These are phyloP conservation scores for Endothia cerciana DNA, from an alignment of 2,329 filamentous ascomycete species.

Conservation along the genomic window DNA sequence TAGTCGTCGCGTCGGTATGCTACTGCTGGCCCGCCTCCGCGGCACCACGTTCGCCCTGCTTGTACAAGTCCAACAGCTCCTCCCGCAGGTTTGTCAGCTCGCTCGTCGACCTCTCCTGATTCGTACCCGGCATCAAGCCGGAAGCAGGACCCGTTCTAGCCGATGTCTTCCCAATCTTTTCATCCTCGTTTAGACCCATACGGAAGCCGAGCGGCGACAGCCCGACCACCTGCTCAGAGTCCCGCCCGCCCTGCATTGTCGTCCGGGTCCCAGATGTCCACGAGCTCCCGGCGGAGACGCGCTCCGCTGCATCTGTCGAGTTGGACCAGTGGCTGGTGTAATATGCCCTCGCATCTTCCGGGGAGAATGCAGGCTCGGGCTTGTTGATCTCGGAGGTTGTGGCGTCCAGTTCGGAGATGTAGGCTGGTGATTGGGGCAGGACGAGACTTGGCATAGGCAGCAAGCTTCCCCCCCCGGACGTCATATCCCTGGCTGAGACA, in stretches of 20 bases:
- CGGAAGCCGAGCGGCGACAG: constrained; percentile 15
- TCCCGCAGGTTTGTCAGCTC: constrained; percentile 15
- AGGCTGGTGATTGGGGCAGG: constrained; percentile 5
- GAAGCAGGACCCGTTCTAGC: background rate
- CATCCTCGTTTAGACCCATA: background rate
- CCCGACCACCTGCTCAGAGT: background rate
- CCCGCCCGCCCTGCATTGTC: constrained; percentile 18
- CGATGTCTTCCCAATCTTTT: background rate
- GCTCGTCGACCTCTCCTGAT: background rate
- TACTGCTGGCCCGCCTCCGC: background rate
- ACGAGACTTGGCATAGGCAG: constrained; percentile 18
- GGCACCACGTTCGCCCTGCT: background rate
- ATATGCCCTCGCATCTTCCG: constrained; percentile 15
- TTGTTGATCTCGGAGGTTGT: background rate
- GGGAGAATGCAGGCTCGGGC: constrained; percentile 8
- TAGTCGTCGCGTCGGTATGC: background rate
- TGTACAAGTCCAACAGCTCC: constrained; percentile 13
- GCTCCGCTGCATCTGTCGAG: background rate
- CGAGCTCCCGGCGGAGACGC: constrained; percentile 20
- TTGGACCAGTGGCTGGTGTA: constrained; percentile 21
- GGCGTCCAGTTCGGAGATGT: constrained; percentile 4
- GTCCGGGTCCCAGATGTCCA: constrained; percentile 20
- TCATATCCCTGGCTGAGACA: background rate
- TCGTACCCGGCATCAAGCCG: background rate
- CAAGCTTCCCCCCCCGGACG: constrained; percentile 6